These are phyloP conservation scores for Aegle marmelos DNA, from an alignment of 345 rosid genomes.

Conservation along the genomic window DNA sequence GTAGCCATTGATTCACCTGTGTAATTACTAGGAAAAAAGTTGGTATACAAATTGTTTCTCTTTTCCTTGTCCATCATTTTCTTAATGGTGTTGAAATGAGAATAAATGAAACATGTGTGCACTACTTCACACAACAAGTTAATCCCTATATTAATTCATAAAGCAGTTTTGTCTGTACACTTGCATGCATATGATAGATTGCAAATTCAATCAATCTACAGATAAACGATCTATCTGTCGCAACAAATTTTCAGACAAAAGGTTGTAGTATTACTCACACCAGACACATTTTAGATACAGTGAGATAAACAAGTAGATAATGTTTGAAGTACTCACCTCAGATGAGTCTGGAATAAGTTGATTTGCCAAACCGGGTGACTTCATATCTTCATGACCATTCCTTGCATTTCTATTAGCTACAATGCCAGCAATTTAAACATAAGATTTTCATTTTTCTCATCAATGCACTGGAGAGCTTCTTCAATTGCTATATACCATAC, in stretches of 20 bases:
- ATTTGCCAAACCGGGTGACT: constrained; percentile 38
- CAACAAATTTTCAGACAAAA: background rate
- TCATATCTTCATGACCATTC: constrained; percentile 31
- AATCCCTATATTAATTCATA: background rate
- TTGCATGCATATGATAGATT: background rate
- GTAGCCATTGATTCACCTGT: background rate
- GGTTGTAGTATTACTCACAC: background rate
- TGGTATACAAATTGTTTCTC: background rate
- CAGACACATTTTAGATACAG: background rate
- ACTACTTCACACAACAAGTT: background rate
- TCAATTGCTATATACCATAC: background rate
- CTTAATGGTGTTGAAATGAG: background rate
- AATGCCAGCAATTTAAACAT: background rate
- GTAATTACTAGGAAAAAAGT: background rate
- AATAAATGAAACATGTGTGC: background rate
- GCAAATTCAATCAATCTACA: background rate
- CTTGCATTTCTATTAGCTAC: constrained; percentile 28
- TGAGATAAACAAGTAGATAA: background rate
- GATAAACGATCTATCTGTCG: background rate
- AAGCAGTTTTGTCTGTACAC: background rate
- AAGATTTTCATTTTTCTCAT: background rate
- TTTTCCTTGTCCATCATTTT: background rate
- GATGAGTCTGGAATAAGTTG: constrained; percentile 51
- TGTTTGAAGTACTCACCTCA: constrained; percentile 41
- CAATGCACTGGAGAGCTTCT: background rate